Evolutionary conservation across 768 basidiomycete genomes (phyloP), one percentile per base, ranked within the genome.

Genomic region (Ramaria rubella): DNA sequence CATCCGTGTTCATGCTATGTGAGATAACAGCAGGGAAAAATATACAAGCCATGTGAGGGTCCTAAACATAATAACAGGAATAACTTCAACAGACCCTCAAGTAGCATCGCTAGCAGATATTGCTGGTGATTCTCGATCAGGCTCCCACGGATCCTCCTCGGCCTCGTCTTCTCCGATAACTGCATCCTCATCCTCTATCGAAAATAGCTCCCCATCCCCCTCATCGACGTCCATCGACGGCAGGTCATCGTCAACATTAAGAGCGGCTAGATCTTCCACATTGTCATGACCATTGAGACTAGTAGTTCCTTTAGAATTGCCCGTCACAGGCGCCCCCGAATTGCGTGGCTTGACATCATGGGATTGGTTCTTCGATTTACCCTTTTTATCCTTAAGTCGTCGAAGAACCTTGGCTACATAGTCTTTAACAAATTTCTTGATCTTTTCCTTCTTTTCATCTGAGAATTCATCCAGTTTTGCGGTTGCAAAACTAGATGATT

Each of bases 371-470:
- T 51, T 36, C 4, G 33, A 23, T 51, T 14, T 4, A 5, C 19
- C 19, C 31, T 36, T 31, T 17, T 31, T 51, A 5, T 23, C 49
- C 17, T 36, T 36, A 12, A 36, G n/a, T 51, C 34, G 31, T 17
- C 33, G 49, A 17, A 90, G 69, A 9, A 94, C 72, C 71, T 95
- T 96, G 55, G 78, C 72, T 55, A 94, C 84, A 68, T 90, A 98
- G 42, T 96, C 92, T 69, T 95, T 93, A 31, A 87, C 77, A 66
- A 94, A 98, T 65, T 89, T 86, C 71, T 92, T 95, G 69, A 98
- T 93, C 73, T 97, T 97, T 44, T 67, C 64, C 21, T 79, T 73
- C 68, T 97, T 97, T 61, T 98, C 94, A 4, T 94, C 88, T 2
- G 90, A 84, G 23, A 97, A 77, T 2, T 78, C 38, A 2, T 92